Conservation (phyloP, 83 land plant genomes). For the Picea abies region DNA sequence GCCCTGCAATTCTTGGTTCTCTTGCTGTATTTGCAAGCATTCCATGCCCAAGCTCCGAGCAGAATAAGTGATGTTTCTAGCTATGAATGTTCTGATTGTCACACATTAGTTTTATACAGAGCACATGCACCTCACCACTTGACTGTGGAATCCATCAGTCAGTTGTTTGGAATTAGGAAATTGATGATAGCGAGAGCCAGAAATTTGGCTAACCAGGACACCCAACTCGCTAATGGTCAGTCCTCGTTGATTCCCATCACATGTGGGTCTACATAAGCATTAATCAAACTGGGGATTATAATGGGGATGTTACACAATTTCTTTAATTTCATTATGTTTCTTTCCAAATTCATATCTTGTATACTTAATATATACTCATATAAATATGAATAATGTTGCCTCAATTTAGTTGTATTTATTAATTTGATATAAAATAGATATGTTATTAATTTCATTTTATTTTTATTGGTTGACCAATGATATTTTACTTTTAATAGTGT, state of each 20-base stretch:
- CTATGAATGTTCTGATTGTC: constrained; percentile 25
- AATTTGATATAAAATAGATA: no score
- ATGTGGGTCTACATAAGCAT: no score
- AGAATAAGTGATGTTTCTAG: constrained; percentile 14
- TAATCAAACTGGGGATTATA: no score
- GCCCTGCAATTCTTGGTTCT: not conserved
- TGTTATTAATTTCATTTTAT: no score
- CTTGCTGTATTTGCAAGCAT: not conserved
- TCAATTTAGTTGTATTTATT: no score
- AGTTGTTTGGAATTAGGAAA: constrained; percentile 38
- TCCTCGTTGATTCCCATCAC: constrained; percentile 33
- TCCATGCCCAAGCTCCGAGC: constrained; percentile 2
- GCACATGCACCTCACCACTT: constrained; percentile 29
- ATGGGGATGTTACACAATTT: no score
- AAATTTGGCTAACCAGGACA: constrained; percentile 29
- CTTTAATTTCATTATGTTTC: no score
- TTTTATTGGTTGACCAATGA: no score
- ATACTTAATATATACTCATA: no score
- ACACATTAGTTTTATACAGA: constrained; percentile 31
- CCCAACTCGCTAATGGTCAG: constrained; percentile 28
- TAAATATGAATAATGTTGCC: no score
- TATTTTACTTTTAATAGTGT: no score
- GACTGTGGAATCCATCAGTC: constrained; percentile 30
- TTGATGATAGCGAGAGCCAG: constrained; percentile 25
- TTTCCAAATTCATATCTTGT: no score